Percentiles rank a stretch among this genome's conserved stretches.
Evolutionary conservation across 805 yeast genomes (phyloP).

Genomic region (Wickerhamomyces alni): DNA sequence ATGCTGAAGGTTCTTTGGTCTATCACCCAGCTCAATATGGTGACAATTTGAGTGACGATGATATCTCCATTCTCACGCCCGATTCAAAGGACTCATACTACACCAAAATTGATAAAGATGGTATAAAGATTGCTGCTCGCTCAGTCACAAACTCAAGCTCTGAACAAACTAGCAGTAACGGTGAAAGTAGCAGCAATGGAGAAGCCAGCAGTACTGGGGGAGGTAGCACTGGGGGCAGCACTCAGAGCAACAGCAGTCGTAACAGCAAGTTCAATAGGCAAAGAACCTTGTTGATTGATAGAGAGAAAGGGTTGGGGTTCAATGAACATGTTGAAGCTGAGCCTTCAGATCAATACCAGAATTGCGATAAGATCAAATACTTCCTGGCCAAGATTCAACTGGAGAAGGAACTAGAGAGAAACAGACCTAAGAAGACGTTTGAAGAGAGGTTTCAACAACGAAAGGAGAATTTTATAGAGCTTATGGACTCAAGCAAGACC

Average conservation of each 20-base stretch:
- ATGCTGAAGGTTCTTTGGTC: constrained; percentile 4
- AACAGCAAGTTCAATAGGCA: too few species aligned
- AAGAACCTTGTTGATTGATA: too few species aligned
- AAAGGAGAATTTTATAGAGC: too few species aligned
- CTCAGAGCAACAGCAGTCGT: too few species aligned
- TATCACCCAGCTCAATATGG: constrained; percentile 10
- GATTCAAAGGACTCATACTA: neutral
- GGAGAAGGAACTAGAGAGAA: neutral
- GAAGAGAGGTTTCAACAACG: neutral
- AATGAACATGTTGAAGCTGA: too few species aligned
- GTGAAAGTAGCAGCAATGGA: too few species aligned
- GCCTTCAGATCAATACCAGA: neutral
- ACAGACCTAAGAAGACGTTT: neutral
- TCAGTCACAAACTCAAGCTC: too few species aligned
- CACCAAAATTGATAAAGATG: neutral
- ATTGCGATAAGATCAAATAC: neutral
- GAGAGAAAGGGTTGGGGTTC: too few species aligned
- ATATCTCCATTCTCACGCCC: constrained; percentile 5
- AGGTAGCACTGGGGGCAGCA: too few species aligned
- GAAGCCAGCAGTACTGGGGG: too few species aligned
- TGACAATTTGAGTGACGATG: constrained; percentile 13
- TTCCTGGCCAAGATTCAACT: neutral
- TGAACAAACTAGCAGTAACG: too few species aligned
- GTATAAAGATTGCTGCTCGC: neutral
- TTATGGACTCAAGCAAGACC: constrained; percentile 1